Evolutionary conservation across 495 filamentous ascomycete species (phyloP).

Genomic region (Neurospora tetrasperma): DNA sequence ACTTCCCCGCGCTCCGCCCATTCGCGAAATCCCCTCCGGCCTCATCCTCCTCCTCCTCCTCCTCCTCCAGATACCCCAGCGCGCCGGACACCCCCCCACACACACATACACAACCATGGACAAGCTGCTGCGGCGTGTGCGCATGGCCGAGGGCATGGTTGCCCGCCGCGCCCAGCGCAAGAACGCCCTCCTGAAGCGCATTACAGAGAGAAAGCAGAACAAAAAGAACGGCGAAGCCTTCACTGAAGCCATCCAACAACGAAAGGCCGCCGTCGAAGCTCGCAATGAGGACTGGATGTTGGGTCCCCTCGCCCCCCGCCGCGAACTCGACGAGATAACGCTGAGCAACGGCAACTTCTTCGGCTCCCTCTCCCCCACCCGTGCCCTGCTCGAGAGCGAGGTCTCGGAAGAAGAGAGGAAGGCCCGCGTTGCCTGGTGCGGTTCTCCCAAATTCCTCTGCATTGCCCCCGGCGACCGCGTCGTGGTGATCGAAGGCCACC

Average conservation of each 20-base stretch:
- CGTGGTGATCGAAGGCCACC: conserved; percentile 61
- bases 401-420: conserved; percentile 14
- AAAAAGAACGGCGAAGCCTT: conserved; percentile 1
- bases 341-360: conserved; percentile 15
- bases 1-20: background rate
- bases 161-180: conserved; percentile 36
- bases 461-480: conserved; percentile 65
- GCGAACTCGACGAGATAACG: conserved; percentile 47
- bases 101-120: conserved; percentile 47
- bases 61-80: background rate
- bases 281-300: conserved; percentile 61
- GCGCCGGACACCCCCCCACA: conserved; percentile 4
- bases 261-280: conserved; percentile 21
- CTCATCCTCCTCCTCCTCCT: background rate
- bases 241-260: conserved; percentile 8
- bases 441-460: conserved; percentile 49
- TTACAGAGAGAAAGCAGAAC: conserved; percentile 26
- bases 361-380: conserved; percentile 16
- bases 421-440: conserved; percentile 32
- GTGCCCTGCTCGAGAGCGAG: conserved; percentile 14
- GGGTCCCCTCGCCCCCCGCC: conserved; percentile 63
- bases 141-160: conserved; percentile 54
- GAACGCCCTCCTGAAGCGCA: conserved; percentile 18
- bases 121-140: conserved; percentile 60
- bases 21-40: background rate